Conservation (phyloP, 805 yeast genomes). For the Yamadazyma insecticola region DNA sequence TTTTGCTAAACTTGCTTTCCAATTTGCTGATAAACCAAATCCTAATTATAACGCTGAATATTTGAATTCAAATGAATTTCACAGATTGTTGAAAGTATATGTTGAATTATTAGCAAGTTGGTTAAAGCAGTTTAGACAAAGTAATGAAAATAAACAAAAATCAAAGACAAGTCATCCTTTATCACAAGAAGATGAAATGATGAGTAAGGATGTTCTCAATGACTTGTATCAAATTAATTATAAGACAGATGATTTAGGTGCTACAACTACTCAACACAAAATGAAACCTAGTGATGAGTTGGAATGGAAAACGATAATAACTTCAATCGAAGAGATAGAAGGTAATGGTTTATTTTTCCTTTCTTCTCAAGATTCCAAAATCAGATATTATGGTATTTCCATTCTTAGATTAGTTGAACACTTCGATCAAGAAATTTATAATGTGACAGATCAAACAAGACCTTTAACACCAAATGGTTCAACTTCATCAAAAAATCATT, state of each 20-base stretch:
- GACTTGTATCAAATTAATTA: conserved; percentile 43
- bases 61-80: conserved; percentile 58
- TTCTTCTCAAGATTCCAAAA: conserved; percentile 77
- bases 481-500: conserved; percentile 28
- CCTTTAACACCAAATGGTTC: conserved; percentile 8
- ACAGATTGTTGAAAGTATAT: conserved; percentile 59
- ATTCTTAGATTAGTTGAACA: conserved; percentile 75
- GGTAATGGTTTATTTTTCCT: conserved; percentile 91
- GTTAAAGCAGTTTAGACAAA: conserved; percentile 59
- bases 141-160: conserved; percentile 11
- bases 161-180: conserved; percentile 17
- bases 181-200: conserved; percentile 30
- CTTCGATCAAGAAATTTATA: conserved; percentile 79
- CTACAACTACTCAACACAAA: conserved; percentile 7
- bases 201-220: conserved; percentile 35
- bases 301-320: conserved; percentile 73
- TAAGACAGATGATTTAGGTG: conserved; percentile 30
- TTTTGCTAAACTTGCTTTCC: conserved; percentile 77
- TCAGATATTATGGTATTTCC: conserved; percentile 71
- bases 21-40: conserved; percentile 67
- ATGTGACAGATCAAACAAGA: conserved; percentile 35
- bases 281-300: conserved; percentile 50
- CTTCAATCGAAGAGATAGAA: conserved; percentile 90
- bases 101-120: conserved; percentile 79
- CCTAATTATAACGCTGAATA: conserved; percentile 52